Evolutionary conservation across 768 basidiomycete species (phyloP).

Genomic region (Exsudoporus frostii): DNA sequence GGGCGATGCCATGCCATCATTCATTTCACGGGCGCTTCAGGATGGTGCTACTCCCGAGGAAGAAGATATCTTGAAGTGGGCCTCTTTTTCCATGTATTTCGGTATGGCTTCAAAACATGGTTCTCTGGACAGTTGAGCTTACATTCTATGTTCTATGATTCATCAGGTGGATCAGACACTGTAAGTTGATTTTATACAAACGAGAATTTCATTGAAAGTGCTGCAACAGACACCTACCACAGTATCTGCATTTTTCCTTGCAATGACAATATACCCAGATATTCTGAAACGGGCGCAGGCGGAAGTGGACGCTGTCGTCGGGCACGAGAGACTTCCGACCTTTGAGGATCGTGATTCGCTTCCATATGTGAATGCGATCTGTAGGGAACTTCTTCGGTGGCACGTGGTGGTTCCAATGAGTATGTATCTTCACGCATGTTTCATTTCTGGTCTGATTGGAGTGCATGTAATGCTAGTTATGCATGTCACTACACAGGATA

Average conservation of each 20-base stretch:
- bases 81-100: slow-evolving; percentile 14
- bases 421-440: not conserved
- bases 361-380: slow-evolving; percentile 18
- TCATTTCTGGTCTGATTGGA: not conserved
- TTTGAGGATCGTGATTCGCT: slow-evolving; percentile 5
- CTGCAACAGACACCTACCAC: slow-evolving; percentile 13
- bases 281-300: slow-evolving; percentile 8
- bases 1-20: slow-evolving; percentile 10
- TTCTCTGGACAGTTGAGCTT: not conserved
- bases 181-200: slow-evolving; percentile 19
- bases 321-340: slow-evolving; percentile 7
- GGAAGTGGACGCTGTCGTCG: slow-evolving; percentile 9
- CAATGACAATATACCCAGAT: slow-evolving; percentile 10
- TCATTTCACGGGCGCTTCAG: slow-evolving; percentile 11
- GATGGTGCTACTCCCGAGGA: slow-evolving; percentile 9
- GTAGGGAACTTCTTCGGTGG: slow-evolving; percentile 14
- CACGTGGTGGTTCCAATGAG: not conserved
- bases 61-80: slow-evolving; percentile 13
- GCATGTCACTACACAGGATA: slow-evolving; percentile 16
- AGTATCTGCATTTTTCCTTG: slow-evolving; percentile 18
- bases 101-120: slow-evolving; percentile 2
- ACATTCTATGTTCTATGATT: not conserved
- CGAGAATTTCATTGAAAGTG: not conserved
- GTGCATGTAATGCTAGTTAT: not conserved
- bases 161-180: slow-evolving; percentile 26